Evolutionary conservation across 495 filamentous ascomycete species (phyloP), one percentile per base, ranked within the genome.

Genomic region (Schizothecium vesticola): DNA sequence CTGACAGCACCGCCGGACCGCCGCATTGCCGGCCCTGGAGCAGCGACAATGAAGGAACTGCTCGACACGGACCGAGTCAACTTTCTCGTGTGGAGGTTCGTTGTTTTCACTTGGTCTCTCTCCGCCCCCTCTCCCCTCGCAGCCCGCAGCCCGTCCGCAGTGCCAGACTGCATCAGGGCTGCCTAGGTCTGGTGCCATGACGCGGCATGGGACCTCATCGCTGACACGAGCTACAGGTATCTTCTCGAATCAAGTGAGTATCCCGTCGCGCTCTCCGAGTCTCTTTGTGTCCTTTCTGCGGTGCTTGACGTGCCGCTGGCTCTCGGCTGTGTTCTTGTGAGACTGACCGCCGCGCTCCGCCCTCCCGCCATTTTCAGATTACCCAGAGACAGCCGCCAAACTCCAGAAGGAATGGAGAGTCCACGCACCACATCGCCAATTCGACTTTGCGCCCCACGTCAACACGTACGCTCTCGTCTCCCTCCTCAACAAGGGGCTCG

Each of bases 41-140:
- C 70, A 67, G 67, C 78, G 73, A 81, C 73, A 66, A 85, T 86
- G 84, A 87, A 87, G 77, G 85, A 87, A 75, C 73, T 80, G 69
- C 86, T 99, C 75, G 90, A 92, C 79, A 94, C 93, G 69, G 88
- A 97, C 84, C 90, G 94, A 82, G 88, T 98, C 83, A 99, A 98
- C 86, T 98, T 94, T 85, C 85, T 99, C 82, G 92, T 99, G 84
- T 97, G 93, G 92, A 93, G 93, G 92, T 97, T 86, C 80, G 92
- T 86, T 73, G 70, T 78, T 75, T 75, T 73, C 51, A 13, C 33
- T 19, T 43, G 33, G 13, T 28, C 29, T 25, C 62, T 60, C 26
- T 61, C 31, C 23, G 63, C 43, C 43, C 43, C 5, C 43, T 51
- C 43, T n/a, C 43, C 43, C 43, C 43, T 51, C 43, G 6, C 43